Conservation (phyloP, 2,329 filamentous ascomycete genomes). For the Cladosporium sphaerospermum region DNA sequence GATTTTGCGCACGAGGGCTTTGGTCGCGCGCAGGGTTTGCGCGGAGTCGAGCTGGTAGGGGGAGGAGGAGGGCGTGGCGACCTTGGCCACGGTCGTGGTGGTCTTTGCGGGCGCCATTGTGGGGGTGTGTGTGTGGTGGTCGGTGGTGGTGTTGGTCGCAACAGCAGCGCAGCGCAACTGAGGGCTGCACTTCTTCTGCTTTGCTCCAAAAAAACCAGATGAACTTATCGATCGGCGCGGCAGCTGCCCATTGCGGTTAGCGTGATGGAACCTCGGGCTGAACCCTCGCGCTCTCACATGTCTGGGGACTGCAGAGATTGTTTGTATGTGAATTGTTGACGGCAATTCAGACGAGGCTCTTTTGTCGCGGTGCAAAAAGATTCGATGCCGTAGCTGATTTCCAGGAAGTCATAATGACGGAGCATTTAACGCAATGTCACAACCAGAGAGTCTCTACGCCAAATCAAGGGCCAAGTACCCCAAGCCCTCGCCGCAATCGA, state of each 20-base stretch:
- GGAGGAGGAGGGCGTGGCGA: conserved; percentile 25
- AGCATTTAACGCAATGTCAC: no score
- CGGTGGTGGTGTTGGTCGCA: background rate
- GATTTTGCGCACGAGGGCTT: conserved; percentile 51
- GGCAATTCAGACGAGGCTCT: no score
- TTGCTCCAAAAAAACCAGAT: background rate
- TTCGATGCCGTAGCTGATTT: no score
- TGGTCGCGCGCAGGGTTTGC: conserved; percentile 54
- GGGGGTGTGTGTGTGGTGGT: conserved; percentile 7
- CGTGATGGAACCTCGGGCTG: background rate
- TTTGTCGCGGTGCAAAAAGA: no score
- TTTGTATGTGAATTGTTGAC: no score
- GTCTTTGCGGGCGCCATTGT: conserved; percentile 23
- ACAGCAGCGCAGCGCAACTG: background rate
- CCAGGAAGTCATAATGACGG: no score
- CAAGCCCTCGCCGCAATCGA: no score
- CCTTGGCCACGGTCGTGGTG: conserved; percentile 28
- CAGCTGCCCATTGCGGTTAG: background rate
- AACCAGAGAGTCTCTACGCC: no score
- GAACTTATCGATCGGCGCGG: background rate
- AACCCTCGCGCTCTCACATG: no score
- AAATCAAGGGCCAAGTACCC: no score
- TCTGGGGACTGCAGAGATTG: no score
- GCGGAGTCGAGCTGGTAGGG: conserved; percentile 40
- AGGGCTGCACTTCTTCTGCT: background rate